Percentiles rank a stretch among this genome's conserved stretches.
These are phyloP conservation scores for Scheffersomyces lignosus DNA, from an alignment of 805 yeast genomes.

Conservation along the genomic window DNA sequence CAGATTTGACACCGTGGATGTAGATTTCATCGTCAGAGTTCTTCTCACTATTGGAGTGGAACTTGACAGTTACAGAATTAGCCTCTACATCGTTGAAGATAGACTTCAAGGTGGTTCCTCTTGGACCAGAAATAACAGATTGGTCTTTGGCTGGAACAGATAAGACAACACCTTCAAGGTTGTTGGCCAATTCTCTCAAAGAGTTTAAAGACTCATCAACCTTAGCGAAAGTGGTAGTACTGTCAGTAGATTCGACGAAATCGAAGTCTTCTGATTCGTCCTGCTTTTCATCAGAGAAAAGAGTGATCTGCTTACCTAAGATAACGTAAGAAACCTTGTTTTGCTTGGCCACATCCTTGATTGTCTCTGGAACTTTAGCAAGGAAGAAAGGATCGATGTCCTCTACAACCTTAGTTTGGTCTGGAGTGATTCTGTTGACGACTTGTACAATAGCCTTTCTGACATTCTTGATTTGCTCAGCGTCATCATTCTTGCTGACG, in stretches of 20 bases:
- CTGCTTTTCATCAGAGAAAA: constrained; percentile 56
- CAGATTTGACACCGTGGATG: constrained; percentile 68
- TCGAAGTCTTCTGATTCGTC: constrained; percentile 50
- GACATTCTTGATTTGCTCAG: constrained; percentile 54
- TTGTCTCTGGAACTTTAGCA: constrained; percentile 42
- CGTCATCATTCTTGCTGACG: constrained; percentile 47
- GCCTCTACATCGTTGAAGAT: constrained; percentile 38
- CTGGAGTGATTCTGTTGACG: constrained; percentile 75
- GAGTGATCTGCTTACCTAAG: constrained; percentile 51
- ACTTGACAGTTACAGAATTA: constrained; percentile 45
- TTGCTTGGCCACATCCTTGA: constrained; percentile 42
- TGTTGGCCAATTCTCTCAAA: constrained; percentile 57
- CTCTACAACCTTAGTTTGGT: constrained; percentile 51
- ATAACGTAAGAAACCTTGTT: constrained; percentile 59
- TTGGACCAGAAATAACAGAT: constrained; percentile 59
- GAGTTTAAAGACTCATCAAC: constrained; percentile 56
- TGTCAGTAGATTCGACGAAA: constrained; percentile 68
- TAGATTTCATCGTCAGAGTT: constrained; percentile 51
- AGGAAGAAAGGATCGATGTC: constrained; percentile 70
- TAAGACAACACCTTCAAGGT: constrained; percentile 52
- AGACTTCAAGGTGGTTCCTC: constrained; percentile 54
- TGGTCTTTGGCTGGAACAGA: constrained; percentile 55
- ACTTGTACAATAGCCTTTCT: constrained; percentile 70
- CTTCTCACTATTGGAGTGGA: constrained; percentile 41
- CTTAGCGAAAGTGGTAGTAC: constrained; percentile 44